Percentiles rank a stretch among this genome's conserved stretches.
Evolutionary conservation across 192 early-diverging fungal genomes (phyloP).

Genomic region (Podila horticola): DNA sequence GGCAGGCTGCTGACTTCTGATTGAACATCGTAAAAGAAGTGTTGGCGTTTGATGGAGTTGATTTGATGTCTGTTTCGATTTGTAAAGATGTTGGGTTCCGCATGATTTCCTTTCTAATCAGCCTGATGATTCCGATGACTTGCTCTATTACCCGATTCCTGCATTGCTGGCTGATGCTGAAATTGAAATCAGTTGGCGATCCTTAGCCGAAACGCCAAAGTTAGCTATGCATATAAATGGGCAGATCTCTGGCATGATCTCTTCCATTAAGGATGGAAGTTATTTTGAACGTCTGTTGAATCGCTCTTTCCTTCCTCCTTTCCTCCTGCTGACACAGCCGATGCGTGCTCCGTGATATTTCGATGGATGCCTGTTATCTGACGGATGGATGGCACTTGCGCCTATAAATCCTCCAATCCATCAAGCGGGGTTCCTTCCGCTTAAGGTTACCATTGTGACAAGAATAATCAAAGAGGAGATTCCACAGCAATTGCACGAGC

Average conservation of each 20-base stretch:
- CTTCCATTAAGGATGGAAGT: too few species aligned
- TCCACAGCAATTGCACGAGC: neutral
- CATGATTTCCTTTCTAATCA: neutral
- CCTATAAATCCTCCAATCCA: neutral
- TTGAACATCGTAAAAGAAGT: neutral
- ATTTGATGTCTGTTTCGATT: neutral
- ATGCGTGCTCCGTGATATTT: neutral
- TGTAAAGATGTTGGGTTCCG: neutral
- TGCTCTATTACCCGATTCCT: neutral
- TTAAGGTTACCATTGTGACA: slow-evolving; percentile 3
- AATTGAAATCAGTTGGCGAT: neutral
- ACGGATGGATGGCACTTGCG: neutral
- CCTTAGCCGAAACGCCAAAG: too few species aligned
- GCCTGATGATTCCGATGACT: neutral
- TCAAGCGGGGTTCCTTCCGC: neutral
- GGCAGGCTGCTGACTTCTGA: neutral
- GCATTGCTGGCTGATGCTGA: neutral
- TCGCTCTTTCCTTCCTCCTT: neutral
- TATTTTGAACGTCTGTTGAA: neutral
- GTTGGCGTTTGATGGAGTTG: neutral
- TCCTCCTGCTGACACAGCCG: neutral
- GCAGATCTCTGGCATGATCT: too few species aligned
- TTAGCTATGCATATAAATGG: too few species aligned
- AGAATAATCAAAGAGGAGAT: slow-evolving; percentile 6
- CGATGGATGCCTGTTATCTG: neutral